Conservation (phyloP, 2,329 filamentous ascomycete genomes). For the Pezicula radicicola region DNA sequence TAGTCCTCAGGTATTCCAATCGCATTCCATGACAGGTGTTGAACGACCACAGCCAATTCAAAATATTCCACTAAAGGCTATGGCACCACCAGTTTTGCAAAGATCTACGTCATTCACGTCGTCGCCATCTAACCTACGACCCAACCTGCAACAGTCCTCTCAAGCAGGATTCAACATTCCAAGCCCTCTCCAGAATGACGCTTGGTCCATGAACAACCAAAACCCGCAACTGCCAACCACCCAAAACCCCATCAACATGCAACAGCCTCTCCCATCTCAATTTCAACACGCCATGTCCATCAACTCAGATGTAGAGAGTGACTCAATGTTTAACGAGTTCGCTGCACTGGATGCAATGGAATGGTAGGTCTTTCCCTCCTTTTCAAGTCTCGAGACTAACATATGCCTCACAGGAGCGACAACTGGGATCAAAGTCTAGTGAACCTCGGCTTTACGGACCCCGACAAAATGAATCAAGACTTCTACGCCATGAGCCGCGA, state of each 20-base stretch:
- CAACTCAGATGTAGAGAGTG: constrained; percentile 27
- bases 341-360: constrained; percentile 53
- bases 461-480: constrained; percentile 29
- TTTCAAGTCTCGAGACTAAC: constrained; percentile 4
- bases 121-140: background rate
- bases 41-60: constrained; percentile 6
- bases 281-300: constrained; percentile 17
- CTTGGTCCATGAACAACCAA: background rate
- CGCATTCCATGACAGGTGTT: constrained; percentile 5
- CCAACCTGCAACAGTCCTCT: background rate
- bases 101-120: background rate
- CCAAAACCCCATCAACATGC: constrained; percentile 4
- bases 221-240: background rate
- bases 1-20: constrained; percentile 16
- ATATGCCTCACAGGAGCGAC: constrained; percentile 19
- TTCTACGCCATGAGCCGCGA: constrained; percentile 29
- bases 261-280: constrained; percentile 9
- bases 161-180: background rate
- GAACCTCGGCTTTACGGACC: constrained; percentile 31
- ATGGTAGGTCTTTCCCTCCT: constrained; percentile 28
- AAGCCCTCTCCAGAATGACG: background rate
- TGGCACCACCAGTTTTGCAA: constrained; percentile 2
- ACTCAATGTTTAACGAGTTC: constrained; percentile 55
- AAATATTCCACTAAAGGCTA: constrained; percentile 1
- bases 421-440: constrained; percentile 30